Evolutionary conservation across 2,329 filamentous ascomycete species (phyloP), one percentile per base, ranked within the genome.

Genomic region (Huntiella omanensis): DNA sequence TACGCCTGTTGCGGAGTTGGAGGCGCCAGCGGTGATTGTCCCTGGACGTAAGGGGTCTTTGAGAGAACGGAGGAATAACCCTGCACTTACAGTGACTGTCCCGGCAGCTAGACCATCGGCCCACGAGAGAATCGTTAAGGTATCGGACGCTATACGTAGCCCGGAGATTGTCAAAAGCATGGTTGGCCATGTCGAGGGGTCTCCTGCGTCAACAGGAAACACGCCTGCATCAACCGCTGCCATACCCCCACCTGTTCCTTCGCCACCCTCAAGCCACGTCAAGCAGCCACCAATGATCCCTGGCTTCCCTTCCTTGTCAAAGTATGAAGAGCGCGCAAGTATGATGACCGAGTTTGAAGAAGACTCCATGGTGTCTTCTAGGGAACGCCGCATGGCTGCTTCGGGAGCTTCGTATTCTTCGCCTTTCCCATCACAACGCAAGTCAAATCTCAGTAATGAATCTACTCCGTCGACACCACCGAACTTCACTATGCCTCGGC

Each of bases 281-380:
- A 17, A 42, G 7, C 11, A 39, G 10, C 34, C 45, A 34, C 33
- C 22, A 33, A 13, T 13, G 10, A 38, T 33, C 35, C 16, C 34
- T 36, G 34, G 34, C 15, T n/a, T 36, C 11, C 12, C 34, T 4
- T 34, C 13, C 19, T 50, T 40, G 44, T 22, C 28, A 46, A 38
- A 44, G 43, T 40, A 52, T 51, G 34, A 55, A 58, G 7, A 60
- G 59, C 16, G 49, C 3, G 63, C 67, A 47, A 66, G 70, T 56
- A 60, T 65, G 48, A 58, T 70, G 51, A 67, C 69, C 6, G 63
- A 74, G 57, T 68, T 73, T 49, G 69, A 73, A 50, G 65, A 73
- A 57, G 65, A 70, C 53, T 59, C 63, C 39, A 40, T 54, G 40
- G 58, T 60, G 3, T 52, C 51, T 16, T 49, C 51, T 10, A 47